Evolutionary conservation across 2,329 filamentous ascomycete genomes (phyloP), one percentile per base, ranked within the genome.

Genomic region (Microdochium bolleyi): DNA sequence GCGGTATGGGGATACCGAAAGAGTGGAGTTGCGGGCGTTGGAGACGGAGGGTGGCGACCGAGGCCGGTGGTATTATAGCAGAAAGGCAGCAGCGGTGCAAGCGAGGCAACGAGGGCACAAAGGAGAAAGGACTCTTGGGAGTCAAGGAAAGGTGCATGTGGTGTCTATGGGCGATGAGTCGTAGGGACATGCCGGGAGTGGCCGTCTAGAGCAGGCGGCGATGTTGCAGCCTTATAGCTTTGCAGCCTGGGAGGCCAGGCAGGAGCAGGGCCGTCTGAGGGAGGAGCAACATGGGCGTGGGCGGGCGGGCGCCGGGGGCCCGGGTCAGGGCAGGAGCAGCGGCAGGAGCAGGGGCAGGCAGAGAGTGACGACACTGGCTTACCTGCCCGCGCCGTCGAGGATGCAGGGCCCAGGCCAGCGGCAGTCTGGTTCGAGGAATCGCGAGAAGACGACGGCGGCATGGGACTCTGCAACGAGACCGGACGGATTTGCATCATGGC

Each of bases 151-250:
- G 41, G 41, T 46, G 41, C 41, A 46, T 46, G 41, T 22, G 41
- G 16, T 10, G 21, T 46, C 41, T 46, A 19, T 19, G 27, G n/a
- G 48, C n/a, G 21, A 32, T 52, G 46, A 49, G 27, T 52, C 46
- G 51, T 49, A 24, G 41, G 27, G 24, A 11, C 51, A 19, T 24
- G 37, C 53, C 49, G 55, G 53, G 56, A 61, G 59, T 57, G 61
- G 60, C 57, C 56, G 13, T 21, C 21, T 24, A n/a, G 21, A 48
- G 48, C 19, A 32, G 27, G 27, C 19, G 66, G 72, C 73, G 74
- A 65, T 68, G 77, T 78, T 71, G 72, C 63, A 76, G 73, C 76
- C 77, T 80, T 80, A 80, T 80, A 80, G 66, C 56, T 61, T 65
- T 66, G 68, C 59, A 71, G 68, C 68, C 70, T 72, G 65, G 65